Conservation (phyloP, 352 stramenopile species). For the Thalassiosira pacifica region DNA sequence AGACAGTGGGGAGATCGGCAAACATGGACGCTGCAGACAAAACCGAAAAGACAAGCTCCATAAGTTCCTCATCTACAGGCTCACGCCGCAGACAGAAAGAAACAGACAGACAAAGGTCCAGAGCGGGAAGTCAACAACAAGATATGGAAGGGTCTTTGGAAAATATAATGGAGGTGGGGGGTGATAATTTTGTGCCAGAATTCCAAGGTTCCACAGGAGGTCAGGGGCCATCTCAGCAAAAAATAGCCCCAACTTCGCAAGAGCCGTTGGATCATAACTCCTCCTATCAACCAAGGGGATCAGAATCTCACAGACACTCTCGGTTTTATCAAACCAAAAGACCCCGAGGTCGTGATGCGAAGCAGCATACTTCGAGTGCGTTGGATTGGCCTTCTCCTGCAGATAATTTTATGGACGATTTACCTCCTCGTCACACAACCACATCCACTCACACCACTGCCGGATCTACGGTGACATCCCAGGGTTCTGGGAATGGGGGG, state of each 20-base stretch:
- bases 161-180: conserved; percentile 27
- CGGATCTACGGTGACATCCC: background rate
- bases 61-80: conserved; percentile 28
- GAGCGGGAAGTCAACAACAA: background rate
- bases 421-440: background rate
- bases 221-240: background rate
- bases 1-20: background rate
- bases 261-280: background rate
- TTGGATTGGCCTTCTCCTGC: conserved; percentile 4
- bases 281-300: background rate
- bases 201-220: background rate
- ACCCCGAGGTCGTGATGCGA: background rate
- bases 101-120: background rate
- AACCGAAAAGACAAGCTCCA: conserved; percentile 16
- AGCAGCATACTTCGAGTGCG: no score
- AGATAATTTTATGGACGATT: background rate
- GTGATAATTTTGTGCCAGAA: conserved; percentile 17
- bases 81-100: conserved; percentile 9
- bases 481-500: background rate
- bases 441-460: background rate
- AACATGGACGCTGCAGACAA: background rate
- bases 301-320: background rate
- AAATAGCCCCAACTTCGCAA: background rate
- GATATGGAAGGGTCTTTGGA: background rate
- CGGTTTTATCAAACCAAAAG: background rate